Evolutionary conservation across 2,329 filamentous ascomycete species (phyloP), one percentile per base, ranked within the genome.

Genomic region (Verticillium tricorpus): DNA sequence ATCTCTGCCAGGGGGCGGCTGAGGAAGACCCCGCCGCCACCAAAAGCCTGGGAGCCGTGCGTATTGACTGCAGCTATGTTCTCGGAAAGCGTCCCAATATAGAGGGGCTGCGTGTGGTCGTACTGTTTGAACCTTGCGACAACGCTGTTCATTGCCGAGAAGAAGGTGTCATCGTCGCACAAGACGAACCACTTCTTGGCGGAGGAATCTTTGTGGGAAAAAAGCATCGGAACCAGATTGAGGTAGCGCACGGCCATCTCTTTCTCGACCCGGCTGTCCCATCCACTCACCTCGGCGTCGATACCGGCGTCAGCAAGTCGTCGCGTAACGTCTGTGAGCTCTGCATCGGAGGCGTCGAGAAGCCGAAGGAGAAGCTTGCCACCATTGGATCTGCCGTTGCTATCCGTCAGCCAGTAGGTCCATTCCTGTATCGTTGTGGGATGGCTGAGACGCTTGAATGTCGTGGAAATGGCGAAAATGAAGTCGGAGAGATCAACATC

Each of bases 161-260:
- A 87, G 70, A 88, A 88, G 1, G 85, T 85, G 64, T 85, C 83
- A 62, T 85, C 82, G 63, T 85, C 82, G 65, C 83, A 84, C 19
- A 82, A 75, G 45, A 82, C 81, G 2, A 81, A 76, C 83, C 83
- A 85, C 61, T 80, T 82, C 67, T 78, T 79, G 40, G 70, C 63
- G 45, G 66, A 68, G 57, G 78, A 73, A 4, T 75, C 75, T 1
- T 72, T 73, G 65, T 82, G 79, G 63, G 79, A 75, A 67, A 80
- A 82, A 25, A 82, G 67, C 1, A 76, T 76, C 9, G 80, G 80
- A 5, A 81, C 74, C 2, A 82, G 73, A 0, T 78, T 78, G 19
- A 82, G 72, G 64, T 82, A 82, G 59, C 80, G 77, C 59, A 80
- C 77, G 11, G 80, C 80, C 80, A 82, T 82, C 63, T 79, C 76